Conservation (phyloP, 2,329 filamentous ascomycete species). For the Pseudogymnoascus sp. region DNA sequence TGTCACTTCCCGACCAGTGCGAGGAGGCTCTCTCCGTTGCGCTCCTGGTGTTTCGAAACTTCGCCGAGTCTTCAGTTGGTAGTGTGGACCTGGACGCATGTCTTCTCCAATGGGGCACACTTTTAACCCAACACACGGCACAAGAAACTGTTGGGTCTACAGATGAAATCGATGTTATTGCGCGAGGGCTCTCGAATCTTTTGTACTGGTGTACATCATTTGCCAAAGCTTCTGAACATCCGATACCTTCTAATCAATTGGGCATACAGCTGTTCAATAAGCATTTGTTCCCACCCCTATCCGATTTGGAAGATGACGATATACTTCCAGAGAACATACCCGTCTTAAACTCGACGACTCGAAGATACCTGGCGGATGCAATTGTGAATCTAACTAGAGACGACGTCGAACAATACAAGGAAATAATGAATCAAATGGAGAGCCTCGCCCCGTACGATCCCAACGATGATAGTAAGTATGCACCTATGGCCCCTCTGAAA, state of each 20-base stretch:
- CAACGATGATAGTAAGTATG: conserved; percentile 34
- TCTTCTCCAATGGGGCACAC: conserved; percentile 25
- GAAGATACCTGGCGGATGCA: conserved; percentile 51
- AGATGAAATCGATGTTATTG: conserved; percentile 28
- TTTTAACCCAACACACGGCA: conserved; percentile 34
- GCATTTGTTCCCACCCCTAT: conserved; percentile 55
- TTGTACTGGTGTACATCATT: conserved; percentile 27
- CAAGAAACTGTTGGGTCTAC: conserved; percentile 31
- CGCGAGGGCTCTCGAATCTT: conserved; percentile 32
- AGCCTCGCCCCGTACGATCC: conserved; percentile 42
- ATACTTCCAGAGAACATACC: conserved; percentile 29
- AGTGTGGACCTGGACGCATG: conserved; percentile 22
- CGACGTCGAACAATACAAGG: conserved; percentile 38
- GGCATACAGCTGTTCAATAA: conserved; percentile 48
- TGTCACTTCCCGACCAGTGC: conserved; percentile 21
- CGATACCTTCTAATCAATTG: conserved; percentile 20
- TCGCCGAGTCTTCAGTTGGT: conserved; percentile 29
- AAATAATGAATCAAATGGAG: conserved; percentile 43
- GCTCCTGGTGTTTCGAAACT: conserved; percentile 33
- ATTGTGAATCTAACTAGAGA: conserved; percentile 48
- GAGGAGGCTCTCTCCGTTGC: conserved; percentile 33
- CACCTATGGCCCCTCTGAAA: neutral
- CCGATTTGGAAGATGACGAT: conserved; percentile 24
- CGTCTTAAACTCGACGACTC: conserved; percentile 45
- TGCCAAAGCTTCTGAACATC: conserved; percentile 21